Percentiles rank a stretch among this genome's conserved stretches.
Evolutionary conservation across 352 stramenopile species (phyloP).

Genomic region (Elongisporangium anandrum): DNA sequence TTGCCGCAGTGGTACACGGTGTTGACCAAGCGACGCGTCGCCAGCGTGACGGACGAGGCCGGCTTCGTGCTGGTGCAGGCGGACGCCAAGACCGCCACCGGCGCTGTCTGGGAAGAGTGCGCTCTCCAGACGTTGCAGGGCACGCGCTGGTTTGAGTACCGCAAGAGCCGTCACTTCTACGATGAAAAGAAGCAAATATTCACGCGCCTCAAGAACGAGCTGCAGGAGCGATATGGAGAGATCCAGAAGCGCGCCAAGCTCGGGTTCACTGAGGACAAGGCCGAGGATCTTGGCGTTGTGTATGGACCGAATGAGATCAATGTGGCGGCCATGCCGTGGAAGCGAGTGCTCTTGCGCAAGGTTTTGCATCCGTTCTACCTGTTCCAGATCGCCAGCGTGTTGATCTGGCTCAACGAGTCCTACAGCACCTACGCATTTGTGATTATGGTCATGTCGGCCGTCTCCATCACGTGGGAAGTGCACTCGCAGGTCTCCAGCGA

Average conservation of each 20-base stretch:
- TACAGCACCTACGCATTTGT: conserved; percentile 69
- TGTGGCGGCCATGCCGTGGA: conserved; percentile 40
- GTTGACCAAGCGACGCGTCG: conserved; percentile 40
- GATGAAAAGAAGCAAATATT: conserved; percentile 47
- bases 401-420: conserved; percentile 64
- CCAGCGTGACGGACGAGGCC: conserved; percentile 27
- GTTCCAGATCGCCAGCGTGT: conserved; percentile 61
- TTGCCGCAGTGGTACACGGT: conserved; percentile 52
- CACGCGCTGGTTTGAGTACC: conserved; percentile 60
- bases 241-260: conserved; percentile 20
- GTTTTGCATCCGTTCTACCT: conserved; percentile 79
- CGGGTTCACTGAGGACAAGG: conserved; percentile 19
- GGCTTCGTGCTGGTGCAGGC: conserved; percentile 50
- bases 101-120: conserved; percentile 41
- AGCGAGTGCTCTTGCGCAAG: conserved; percentile 50
- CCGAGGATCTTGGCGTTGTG: conserved; percentile 30
- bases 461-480: conserved; percentile 75
- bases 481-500: conserved; percentile 58
- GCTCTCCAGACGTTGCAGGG: conserved; percentile 16
- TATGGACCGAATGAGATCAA: conserved; percentile 62
- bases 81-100: conserved; percentile 17
- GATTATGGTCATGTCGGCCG: conserved; percentile 51
- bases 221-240: conserved; percentile 40
- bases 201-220: conserved; percentile 45
- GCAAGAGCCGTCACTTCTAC: conserved; percentile 66